phyloP scores from a whole-genome alignment of 1,139 yeast species.

The Pichia sp. region DNA sequence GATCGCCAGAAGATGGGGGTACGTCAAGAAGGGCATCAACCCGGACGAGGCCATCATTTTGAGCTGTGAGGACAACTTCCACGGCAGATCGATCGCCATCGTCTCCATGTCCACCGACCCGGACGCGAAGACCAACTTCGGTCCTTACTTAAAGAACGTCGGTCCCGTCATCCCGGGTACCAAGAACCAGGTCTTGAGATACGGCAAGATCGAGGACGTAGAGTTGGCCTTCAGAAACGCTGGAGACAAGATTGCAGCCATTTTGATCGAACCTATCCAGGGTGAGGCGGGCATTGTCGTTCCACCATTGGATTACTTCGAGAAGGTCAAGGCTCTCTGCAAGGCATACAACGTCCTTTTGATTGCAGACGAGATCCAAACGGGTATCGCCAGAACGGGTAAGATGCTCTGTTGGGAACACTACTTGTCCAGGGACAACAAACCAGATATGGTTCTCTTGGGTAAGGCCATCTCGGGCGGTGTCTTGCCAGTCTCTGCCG shows the following conservation, averaged over 20 bases:
- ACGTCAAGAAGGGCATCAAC: slow-evolving; percentile 79
- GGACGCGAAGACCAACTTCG: slow-evolving; percentile 84
- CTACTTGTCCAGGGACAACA: slow-evolving; percentile 53
- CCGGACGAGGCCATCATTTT: slow-evolving; percentile 80
- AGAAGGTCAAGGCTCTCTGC: slow-evolving; percentile 71
- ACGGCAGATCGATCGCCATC: slow-evolving; percentile 93
- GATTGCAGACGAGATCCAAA: slow-evolving; percentile 95
- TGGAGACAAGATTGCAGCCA: slow-evolving; percentile 89
- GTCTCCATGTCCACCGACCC: slow-evolving; percentile 96
- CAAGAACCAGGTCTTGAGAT: slow-evolving; percentile 55
- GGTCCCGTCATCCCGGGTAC: slow-evolving; percentile 52
- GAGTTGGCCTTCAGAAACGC: slow-evolving; percentile 78
- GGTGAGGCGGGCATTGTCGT: slow-evolving; percentile 99
- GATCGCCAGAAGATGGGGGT: slow-evolving; percentile 97
- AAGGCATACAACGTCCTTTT: slow-evolving; percentile 78
- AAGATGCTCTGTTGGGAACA: slow-evolving; percentile 90
- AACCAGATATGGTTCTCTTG: slow-evolving; percentile 80
- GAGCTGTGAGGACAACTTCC: slow-evolving; percentile 90
- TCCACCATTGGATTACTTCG: slow-evolving; percentile 79
- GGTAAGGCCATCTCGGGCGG: slow-evolving; percentile 98
- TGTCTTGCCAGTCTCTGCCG: slow-evolving; percentile 88
- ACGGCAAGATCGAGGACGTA: slow-evolving; percentile 80
- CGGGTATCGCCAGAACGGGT: slow-evolving; percentile 97
- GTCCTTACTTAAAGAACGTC: slow-evolving; percentile 82
- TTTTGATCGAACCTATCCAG: slow-evolving; percentile 91